Conservation (phyloP, 2,329 filamentous ascomycete species). For the Pseudogymnoascus sp. region DNA sequence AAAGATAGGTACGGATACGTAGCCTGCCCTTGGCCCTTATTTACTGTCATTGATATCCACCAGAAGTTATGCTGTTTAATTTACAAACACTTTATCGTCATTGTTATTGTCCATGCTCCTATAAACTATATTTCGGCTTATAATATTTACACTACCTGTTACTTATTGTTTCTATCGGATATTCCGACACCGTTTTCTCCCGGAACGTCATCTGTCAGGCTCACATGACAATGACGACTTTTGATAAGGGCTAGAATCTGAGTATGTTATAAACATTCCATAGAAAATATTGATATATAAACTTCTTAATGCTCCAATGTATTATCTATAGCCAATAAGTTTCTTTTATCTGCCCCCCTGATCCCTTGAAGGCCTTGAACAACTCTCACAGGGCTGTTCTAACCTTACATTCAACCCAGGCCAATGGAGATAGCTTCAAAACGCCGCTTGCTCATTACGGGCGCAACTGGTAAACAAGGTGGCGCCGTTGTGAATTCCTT, state of each 20-base stretch:
- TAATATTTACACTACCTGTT: background rate
- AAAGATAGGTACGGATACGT: background rate
- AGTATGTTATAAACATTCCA: background rate
- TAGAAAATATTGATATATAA: background rate
- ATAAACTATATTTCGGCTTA: background rate
- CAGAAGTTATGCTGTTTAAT: background rate
- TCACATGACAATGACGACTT: background rate
- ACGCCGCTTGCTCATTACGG: slow-evolving; percentile 23
- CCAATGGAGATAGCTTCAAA: background rate
- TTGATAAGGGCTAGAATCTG: background rate
- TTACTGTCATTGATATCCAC: background rate
- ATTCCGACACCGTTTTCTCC: background rate
- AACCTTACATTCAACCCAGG: background rate
- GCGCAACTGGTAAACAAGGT: slow-evolving; percentile 31
- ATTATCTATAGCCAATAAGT: background rate
- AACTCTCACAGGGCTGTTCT: background rate
- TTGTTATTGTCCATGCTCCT: background rate
- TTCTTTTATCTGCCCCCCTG: background rate
- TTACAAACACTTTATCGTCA: background rate
- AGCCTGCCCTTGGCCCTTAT: background rate
- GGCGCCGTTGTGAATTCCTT: slow-evolving; percentile 22
- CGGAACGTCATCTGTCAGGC: background rate
- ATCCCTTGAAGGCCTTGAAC: background rate
- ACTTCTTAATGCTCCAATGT: background rate
- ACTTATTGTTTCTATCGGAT: background rate